Conservation (phyloP, 495 filamentous ascomycete genomes). For the Penicilliopsis zonata region DNA sequence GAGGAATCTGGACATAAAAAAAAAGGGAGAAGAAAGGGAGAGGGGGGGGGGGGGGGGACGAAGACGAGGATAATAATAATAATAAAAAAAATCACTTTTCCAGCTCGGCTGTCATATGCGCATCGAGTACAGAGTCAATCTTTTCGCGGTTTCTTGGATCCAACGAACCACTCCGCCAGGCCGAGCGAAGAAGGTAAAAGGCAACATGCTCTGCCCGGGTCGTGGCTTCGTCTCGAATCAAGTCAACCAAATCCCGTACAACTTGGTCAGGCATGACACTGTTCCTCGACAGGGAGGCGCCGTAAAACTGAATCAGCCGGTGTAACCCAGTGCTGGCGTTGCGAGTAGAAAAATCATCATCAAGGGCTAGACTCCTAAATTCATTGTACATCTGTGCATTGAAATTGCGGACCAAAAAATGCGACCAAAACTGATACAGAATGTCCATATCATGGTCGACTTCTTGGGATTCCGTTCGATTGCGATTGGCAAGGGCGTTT, state of each 20-base stretch:
- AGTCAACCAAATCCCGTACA: slow-evolving; percentile 38
- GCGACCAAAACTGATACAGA: slow-evolving; percentile 71
- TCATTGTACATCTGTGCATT: slow-evolving; percentile 70
- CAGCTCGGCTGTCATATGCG: slow-evolving; percentile 26
- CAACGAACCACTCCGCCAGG: slow-evolving; percentile 41
- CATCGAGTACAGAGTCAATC: slow-evolving; percentile 32
- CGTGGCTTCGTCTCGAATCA: slow-evolving; percentile 31
- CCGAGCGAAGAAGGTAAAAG: slow-evolving; percentile 35
- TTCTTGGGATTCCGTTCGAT: slow-evolving; percentile 30
- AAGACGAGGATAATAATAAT: too few species aligned
- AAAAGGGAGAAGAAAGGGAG: slow-evolving; percentile 8
- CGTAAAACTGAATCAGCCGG: slow-evolving; percentile 48
- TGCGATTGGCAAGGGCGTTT: slow-evolving; percentile 45
- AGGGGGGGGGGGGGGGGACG: too few species aligned
- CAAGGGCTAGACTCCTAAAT: slow-evolving; percentile 58
- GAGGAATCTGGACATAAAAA: slow-evolving; percentile 2
- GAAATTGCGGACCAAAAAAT: slow-evolving; percentile 64
- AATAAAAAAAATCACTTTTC: slow-evolving; percentile 32
- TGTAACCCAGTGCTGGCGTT: slow-evolving; percentile 38
- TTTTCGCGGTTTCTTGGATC: slow-evolving; percentile 45
- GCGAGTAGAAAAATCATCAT: slow-evolving; percentile 41
- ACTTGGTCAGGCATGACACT: slow-evolving; percentile 37
- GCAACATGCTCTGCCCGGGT: slow-evolving; percentile 22
- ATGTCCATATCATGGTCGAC: slow-evolving; percentile 49
- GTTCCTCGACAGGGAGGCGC: slow-evolving; percentile 36